These are phyloP conservation scores for Allium cepa DNA, from an alignment of 106 monocot species.

Conservation along the genomic window DNA sequence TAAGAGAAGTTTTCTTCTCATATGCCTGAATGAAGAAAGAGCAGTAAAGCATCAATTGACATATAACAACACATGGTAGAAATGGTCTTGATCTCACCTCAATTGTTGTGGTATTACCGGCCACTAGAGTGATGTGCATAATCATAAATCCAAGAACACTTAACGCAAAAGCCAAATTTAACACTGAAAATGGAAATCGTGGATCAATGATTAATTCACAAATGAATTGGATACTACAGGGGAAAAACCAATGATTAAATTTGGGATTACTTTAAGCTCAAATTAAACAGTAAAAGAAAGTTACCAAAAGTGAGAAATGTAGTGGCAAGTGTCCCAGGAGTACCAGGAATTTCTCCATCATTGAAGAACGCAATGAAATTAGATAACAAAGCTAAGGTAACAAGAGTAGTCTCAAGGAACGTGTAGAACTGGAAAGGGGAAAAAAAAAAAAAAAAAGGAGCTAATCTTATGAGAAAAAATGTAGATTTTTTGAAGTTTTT, in stretches of 20 bases:
- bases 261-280: too few relatives aligned
- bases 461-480: too few relatives aligned
- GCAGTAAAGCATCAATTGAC: background rate
- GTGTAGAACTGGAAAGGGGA: slow-evolving; percentile 72
- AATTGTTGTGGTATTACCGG: slow-evolving; percentile 91
- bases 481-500: too few relatives aligned
- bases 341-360: slow-evolving; percentile 84
- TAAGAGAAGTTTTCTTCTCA: slow-evolving; percentile 92
- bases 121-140: slow-evolving; percentile 94
- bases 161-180: slow-evolving; percentile 88
- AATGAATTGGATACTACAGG: too few relatives aligned
- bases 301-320: slow-evolving; percentile 97
- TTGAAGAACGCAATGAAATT: slow-evolving; percentile 92
- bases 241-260: too few relatives aligned
- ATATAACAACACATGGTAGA: slow-evolving; percentile 2
- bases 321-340: slow-evolving; percentile 87
- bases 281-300: too few relatives aligned
- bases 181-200: slow-evolving; percentile 32
- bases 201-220: too few relatives aligned
- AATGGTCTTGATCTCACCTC: slow-evolving; percentile 50
- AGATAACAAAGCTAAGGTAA: slow-evolving; percentile 72
- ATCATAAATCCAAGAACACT: slow-evolving; percentile 97
- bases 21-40: slow-evolving; percentile 53
- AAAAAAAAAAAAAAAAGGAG: too few relatives aligned
- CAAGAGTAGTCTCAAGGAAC: slow-evolving; percentile 90